Percentiles rank a stretch among this genome's conserved stretches.
Evolutionary conservation across 805 yeast species (phyloP).

Genomic region (Phaffomyces opuntiae): DNA sequence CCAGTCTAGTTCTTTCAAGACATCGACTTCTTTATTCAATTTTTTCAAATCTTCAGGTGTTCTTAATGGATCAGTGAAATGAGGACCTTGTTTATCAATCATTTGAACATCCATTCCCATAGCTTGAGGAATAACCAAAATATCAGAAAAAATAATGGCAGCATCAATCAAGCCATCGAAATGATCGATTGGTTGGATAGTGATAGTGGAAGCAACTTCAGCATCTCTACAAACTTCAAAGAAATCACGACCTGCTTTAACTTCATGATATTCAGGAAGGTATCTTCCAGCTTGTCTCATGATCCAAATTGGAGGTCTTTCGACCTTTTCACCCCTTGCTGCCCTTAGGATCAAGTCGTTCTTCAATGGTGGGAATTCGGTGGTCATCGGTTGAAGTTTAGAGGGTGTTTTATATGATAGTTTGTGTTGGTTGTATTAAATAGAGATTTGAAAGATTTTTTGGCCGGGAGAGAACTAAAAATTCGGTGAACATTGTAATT

Average conservation of each 20-base stretch:
- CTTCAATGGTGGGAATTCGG: constrained; percentile 64
- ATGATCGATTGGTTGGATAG: constrained; percentile 92
- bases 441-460: too few relatives aligned
- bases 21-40: constrained; percentile 59
- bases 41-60: constrained; percentile 57
- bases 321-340: constrained; percentile 80
- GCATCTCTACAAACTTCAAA: constrained; percentile 95
- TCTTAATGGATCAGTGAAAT: constrained; percentile 83
- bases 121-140: constrained; percentile 94
- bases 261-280: constrained; percentile 84
- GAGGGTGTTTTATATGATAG: too few relatives aligned
- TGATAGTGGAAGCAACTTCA: constrained; percentile 86
- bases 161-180: constrained; percentile 89
- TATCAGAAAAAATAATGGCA: constrained; percentile 94
- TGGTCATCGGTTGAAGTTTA: constrained; percentile 1
- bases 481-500: too few relatives aligned
- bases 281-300: constrained; percentile 99
- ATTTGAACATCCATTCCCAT: constrained; percentile 94
- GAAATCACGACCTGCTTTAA: constrained; percentile 78
- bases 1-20: constrained; percentile 79
- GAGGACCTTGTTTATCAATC: constrained; percentile 93
- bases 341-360: constrained; percentile 91
- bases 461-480: too few relatives aligned
- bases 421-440: too few relatives aligned
- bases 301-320: constrained; percentile 97